phyloP scores from a whole-genome alignment of 495 filamentous ascomycete species.

The Elasticomyces elasticus region DNA sequence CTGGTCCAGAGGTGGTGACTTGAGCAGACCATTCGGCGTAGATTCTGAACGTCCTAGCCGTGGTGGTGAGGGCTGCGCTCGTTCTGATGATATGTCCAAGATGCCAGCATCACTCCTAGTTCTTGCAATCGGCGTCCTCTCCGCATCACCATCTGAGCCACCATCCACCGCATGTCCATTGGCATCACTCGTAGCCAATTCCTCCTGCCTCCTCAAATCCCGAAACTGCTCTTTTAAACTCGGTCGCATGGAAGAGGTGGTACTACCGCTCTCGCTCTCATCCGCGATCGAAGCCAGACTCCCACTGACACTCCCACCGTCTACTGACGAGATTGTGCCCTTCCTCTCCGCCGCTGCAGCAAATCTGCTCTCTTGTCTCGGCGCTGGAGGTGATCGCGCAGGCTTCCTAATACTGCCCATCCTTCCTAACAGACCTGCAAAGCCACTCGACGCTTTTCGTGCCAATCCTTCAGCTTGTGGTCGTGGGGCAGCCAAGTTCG shows the following conservation, averaged over 20 bases:
- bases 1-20: slow-evolving; percentile 44
- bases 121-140: not conserved
- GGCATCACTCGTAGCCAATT: slow-evolving; percentile 27
- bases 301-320: slow-evolving; percentile 65
- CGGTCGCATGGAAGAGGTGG: slow-evolving; percentile 32
- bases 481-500: slow-evolving; percentile 59
- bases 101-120: slow-evolving; percentile 11
- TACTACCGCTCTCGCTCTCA: slow-evolving; percentile 47
- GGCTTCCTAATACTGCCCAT: slow-evolving; percentile 53
- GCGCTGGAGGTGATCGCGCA: slow-evolving; percentile 39
- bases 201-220: slow-evolving; percentile 49
- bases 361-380: slow-evolving; percentile 30
- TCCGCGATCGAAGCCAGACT: slow-evolving; percentile 62
- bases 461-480: slow-evolving; percentile 7
- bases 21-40: slow-evolving; percentile 30
- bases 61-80: slow-evolving; percentile 21
- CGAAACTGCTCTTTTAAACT: slow-evolving; percentile 83
- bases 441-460: slow-evolving; percentile 13
- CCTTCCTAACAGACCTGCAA: slow-evolving; percentile 11
- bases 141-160: not conserved
- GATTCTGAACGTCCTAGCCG: slow-evolving; percentile 32
- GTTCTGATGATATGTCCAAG: slow-evolving; percentile 21
- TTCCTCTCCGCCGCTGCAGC: slow-evolving; percentile 56
- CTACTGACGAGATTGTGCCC: slow-evolving; percentile 62
- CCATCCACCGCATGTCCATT: not conserved